These are phyloP conservation scores for Kalmusia sp. DNA, from an alignment of 2,329 filamentous ascomycete genomes.

Conservation along the genomic window DNA sequence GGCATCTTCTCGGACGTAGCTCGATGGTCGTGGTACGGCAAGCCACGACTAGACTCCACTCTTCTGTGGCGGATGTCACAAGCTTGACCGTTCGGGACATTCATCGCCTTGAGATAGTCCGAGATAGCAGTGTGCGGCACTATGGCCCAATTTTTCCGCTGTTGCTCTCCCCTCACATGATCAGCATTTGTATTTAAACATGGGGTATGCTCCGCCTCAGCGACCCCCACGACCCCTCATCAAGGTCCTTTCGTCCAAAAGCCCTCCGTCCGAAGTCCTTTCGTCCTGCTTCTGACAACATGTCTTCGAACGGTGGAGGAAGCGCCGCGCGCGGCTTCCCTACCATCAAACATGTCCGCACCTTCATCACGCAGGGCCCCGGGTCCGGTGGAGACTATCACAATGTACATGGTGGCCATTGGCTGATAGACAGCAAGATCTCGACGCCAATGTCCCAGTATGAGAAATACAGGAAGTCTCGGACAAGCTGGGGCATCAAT, in stretches of 20 bases:
- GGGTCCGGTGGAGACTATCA: constrained; percentile 81
- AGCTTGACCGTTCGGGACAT: constrained; percentile 20
- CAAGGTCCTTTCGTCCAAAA: constrained; percentile 8
- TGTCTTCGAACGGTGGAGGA: constrained; percentile 31
- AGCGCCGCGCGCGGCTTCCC: constrained; percentile 65
- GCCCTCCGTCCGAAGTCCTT: not conserved
- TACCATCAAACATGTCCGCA: constrained; percentile 76
- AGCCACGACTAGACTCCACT: constrained; percentile 24
- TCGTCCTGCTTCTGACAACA: constrained; percentile 14
- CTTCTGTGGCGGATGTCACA: constrained; percentile 14
- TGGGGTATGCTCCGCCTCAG: constrained; percentile 15
- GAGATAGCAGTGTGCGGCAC: constrained; percentile 17
- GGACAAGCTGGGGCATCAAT: constrained; percentile 95
- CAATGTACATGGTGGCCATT: constrained; percentile 78
- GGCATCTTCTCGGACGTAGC: no score
- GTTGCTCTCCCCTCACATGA: constrained; percentile 16
- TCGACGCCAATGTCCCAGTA: constrained; percentile 91
- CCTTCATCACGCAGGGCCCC: constrained; percentile 73
- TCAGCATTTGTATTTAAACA: constrained; percentile 27
- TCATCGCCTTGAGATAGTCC: constrained; percentile 41
- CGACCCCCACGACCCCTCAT: constrained; percentile 25
- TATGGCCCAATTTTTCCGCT: constrained; percentile 20
- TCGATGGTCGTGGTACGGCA: not conserved
- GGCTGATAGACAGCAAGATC: constrained; percentile 91
- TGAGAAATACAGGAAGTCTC: constrained; percentile 84